Conservation (phyloP, 768 basidiomycete species). For the Galerina sulciceps region DNA sequence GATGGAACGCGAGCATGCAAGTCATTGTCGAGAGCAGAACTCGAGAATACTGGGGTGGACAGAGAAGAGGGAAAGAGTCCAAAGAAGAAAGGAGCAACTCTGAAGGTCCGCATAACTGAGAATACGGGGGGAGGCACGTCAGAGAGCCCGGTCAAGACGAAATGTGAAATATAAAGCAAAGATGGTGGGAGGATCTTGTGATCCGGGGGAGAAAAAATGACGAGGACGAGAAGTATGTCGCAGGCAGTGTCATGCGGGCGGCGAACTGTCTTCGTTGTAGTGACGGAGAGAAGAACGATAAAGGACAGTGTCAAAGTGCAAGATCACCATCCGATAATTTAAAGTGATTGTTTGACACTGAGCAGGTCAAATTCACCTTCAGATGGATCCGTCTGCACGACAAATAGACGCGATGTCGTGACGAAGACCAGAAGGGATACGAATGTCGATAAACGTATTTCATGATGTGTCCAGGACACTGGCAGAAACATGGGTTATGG, state of each 20-base stretch:
- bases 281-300: neutral
- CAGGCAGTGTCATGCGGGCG: neutral
- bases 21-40: neutral
- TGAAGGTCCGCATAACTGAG: slow-evolving; percentile 3
- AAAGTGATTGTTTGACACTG: neutral
- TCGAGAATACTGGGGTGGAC: neutral
- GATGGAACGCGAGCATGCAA: slow-evolving; percentile 26
- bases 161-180: neutral
- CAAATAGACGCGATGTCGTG: neutral
- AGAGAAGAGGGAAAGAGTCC: neutral
- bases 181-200: neutral
- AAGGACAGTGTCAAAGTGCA: neutral
- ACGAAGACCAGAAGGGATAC: neutral
- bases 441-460: neutral
- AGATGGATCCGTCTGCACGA: neutral
- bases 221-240: neutral
- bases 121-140: neutral
- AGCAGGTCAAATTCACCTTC: neutral
- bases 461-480: too few relatives aligned
- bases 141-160: neutral
- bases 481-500: neutral
- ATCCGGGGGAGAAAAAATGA: neutral
- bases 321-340: neutral
- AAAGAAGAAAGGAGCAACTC: neutral
- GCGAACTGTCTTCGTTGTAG: neutral